Evolutionary conservation across 1,139 yeast genomes (phyloP).

Genomic region (Blastobotrys arbuscula): DNA sequence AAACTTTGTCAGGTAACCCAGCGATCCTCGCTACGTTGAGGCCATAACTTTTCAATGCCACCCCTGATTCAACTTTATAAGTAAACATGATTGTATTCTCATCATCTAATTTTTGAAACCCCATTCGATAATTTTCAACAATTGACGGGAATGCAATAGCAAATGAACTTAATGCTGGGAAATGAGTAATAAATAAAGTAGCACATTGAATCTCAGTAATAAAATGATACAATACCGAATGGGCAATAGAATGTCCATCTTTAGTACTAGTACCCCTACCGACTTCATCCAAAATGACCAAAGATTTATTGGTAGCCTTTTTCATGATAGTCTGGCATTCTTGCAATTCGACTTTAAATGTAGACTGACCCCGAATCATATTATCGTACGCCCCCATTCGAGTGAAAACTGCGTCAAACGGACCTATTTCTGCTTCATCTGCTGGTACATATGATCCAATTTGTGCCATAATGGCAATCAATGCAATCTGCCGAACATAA

Average conservation of each 20-base stretch:
- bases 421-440: conserved; percentile 47
- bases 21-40: conserved; percentile 37
- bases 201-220: conserved; percentile 46
- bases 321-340: conserved; percentile 57
- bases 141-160: conserved; percentile 33
- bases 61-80: conserved; percentile 32
- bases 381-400: conserved; percentile 73
- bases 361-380: conserved; percentile 60
- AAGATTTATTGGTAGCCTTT: conserved; percentile 45
- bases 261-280: conserved; percentile 80
- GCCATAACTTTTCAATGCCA: conserved; percentile 35
- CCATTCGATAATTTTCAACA: conserved; percentile 70
- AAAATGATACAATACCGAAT: conserved; percentile 64
- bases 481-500: conserved; percentile 78
- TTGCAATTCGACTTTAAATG: conserved; percentile 69
- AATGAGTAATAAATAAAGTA: conserved; percentile 81
- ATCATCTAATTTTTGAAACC: conserved; percentile 38
- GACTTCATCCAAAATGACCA: conserved; percentile 57
- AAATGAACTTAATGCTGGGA: conserved; percentile 61
- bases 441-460: conserved; percentile 84
- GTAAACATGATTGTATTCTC: conserved; percentile 25
- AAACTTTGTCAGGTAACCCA: conserved; percentile 28
- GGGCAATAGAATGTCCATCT: conserved; percentile 87
- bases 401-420: conserved; percentile 49
- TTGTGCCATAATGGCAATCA: conserved; percentile 82